phyloP scores from a whole-genome alignment of 2,329 filamentous ascomycete species.

The Parastagonospora nodorum region DNA sequence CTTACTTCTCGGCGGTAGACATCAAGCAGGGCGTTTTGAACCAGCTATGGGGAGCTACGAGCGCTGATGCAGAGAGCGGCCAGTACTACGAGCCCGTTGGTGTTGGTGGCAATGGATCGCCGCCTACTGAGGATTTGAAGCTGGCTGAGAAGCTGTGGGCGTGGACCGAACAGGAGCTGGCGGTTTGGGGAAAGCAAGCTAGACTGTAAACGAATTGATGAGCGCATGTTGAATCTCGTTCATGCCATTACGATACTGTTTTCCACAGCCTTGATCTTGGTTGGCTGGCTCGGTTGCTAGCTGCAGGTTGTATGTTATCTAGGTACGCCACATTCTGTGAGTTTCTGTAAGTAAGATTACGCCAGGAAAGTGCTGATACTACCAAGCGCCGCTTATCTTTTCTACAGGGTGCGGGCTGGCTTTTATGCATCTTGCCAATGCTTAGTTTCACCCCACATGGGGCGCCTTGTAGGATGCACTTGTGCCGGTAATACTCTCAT shows the following conservation, averaged over 20 bases:
- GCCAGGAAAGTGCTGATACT: neutral
- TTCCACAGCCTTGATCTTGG: neutral
- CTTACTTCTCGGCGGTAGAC: neutral
- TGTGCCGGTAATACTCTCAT: neutral
- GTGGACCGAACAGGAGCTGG: conserved; percentile 24
- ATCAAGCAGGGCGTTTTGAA: conserved; percentile 6
- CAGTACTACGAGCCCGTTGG: conserved; percentile 23
- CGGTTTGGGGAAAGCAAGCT: neutral
- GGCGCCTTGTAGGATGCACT: neutral
- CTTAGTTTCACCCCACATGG: too few relatives aligned
- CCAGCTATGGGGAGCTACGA: conserved; percentile 7
- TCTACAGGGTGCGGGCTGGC: too few relatives aligned
- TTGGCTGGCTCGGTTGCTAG: neutral
- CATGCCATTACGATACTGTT: neutral
- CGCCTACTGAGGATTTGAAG: conserved; percentile 8
- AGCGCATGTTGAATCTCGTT: neutral
- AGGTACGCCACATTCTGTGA: neutral
- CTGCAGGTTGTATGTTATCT: neutral
- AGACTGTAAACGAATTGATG: neutral
- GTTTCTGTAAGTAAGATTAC: neutral
- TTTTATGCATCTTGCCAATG: too few relatives aligned
- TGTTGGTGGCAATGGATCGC: conserved; percentile 6
- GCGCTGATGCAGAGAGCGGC: conserved; percentile 6
- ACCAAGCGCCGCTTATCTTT: too few relatives aligned
- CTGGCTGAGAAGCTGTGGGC: conserved; percentile 17